Percentiles rank a stretch among this genome's conserved stretches.
phyloP scores from a whole-genome alignment of 192 early-diverging fungal genomes.

The Fimicolochytrium jonesii region DNA sequence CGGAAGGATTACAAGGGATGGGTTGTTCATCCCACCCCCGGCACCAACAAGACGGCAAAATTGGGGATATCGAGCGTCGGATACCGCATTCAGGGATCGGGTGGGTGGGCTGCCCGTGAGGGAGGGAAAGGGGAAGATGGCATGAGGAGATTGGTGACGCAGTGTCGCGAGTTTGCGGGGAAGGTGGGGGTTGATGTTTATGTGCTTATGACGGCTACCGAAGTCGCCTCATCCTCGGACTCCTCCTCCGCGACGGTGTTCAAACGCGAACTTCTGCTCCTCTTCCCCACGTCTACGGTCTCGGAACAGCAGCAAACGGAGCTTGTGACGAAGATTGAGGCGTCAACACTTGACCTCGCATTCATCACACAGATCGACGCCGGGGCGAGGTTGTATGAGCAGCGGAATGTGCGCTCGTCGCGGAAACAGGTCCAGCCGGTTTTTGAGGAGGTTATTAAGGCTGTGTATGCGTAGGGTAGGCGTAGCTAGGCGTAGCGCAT shows the following conservation, averaged over 20 bases:
- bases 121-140: constrained; percentile 14
- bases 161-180: constrained; percentile 25
- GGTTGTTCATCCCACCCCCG: too few relatives aligned
- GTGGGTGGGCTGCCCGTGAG: constrained; percentile 49
- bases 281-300: too few relatives aligned
- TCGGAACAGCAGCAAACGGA: too few relatives aligned
- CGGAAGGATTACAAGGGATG: constrained; percentile 77
- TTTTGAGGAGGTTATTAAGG: too few relatives aligned
- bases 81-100: constrained; percentile 38
- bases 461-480: too few relatives aligned
- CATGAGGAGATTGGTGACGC: constrained; percentile 5
- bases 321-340: constrained; percentile 32
- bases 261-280: too few relatives aligned
- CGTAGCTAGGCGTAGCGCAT: too few relatives aligned
- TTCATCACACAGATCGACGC: background rate
- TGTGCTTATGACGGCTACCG: constrained; percentile 56
- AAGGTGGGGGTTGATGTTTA: constrained; percentile 48
- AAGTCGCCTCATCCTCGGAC: too few relatives aligned
- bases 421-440: constrained; percentile 63
- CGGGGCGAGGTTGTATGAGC: constrained; percentile 43
- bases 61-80: constrained; percentile 62
- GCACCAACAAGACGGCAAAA: background rate
- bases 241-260: too few relatives aligned
- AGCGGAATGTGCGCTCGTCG: constrained; percentile 48
- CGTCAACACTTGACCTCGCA: constrained; percentile 31